Evolutionary conservation across 2,329 filamentous ascomycete species (phyloP).

Genomic region (Penicillium freii): DNA sequence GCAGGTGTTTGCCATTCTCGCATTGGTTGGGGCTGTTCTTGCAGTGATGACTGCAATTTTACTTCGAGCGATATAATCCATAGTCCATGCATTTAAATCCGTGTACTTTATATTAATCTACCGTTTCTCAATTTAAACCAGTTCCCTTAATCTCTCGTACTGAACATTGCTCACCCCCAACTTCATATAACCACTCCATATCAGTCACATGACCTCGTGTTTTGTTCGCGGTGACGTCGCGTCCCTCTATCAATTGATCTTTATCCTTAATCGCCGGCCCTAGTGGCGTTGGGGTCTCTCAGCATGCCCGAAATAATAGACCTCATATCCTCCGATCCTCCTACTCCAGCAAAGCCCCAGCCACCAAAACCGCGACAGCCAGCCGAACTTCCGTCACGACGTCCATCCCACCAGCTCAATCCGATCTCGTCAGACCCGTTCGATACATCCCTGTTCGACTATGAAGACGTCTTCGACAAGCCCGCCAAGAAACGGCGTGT

Average conservation of each 20-base stretch:
- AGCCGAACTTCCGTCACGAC: constrained; percentile 3
- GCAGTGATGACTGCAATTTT: constrained; percentile 30
- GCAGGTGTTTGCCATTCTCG: constrained; percentile 32
- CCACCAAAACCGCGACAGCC: constrained; percentile 14
- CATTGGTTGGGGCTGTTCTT: constrained; percentile 31
- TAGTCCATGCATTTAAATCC: constrained; percentile 17
- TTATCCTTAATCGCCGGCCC: constrained; percentile 6
- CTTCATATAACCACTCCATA: too few relatives aligned
- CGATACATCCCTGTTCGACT: constrained; percentile 27
- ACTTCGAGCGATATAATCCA: constrained; percentile 17
- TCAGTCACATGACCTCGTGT: constrained; percentile 28
- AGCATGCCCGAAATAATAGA: constrained; percentile 43
- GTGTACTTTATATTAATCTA: neutral
- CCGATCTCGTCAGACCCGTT: constrained; percentile 30
- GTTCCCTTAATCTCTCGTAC: neutral
- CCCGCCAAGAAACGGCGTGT: constrained; percentile 34
- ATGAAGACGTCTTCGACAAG: constrained; percentile 27
- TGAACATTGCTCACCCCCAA: neutral
- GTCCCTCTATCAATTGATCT: constrained; percentile 12
- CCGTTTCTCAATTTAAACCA: neutral
- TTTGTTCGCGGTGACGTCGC: constrained; percentile 19
- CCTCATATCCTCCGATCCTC: constrained; percentile 39
- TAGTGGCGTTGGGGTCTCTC: constrained; percentile 9
- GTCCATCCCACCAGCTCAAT: constrained; percentile 13
- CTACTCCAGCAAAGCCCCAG: constrained; percentile 13